Base-by-base conservation (phyloP, 495 filamentous ascomycete genomes). In the Chaetomium tenue region DNA sequence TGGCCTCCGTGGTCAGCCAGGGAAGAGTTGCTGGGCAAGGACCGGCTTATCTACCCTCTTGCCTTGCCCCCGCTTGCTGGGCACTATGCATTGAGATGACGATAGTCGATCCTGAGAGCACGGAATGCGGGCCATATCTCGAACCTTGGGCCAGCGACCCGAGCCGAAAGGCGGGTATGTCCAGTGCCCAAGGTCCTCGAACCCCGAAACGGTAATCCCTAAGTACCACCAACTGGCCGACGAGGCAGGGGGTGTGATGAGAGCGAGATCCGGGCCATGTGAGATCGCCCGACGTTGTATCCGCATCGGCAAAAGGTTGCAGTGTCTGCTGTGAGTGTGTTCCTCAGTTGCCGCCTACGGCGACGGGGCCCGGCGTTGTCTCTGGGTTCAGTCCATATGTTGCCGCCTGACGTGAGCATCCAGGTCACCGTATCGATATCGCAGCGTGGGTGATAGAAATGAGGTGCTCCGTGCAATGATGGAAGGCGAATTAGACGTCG, bases 31-130 rank as follows among this genome's bases (percentile, higher is more conserved):
- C 28, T 48, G 54, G 54, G 60, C 44, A 4, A 58, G 37, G 23
- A 4, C 48, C 25, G n/a, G 42, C 57, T 67, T 67, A 67, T 67
- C 65, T 67, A 64, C 51, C 50, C 28, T 30, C 40, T 30, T 50
- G 23, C 51, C 28, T 5, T 23, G 39, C 5, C 44, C 20, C 51
- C 51, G 51, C 26, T 9, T 16, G 23, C 26, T 28, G 61, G 28
- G 40, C 39, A 63, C 37, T 56, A 50, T 63, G 25, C 23, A 37
- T 25, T 23, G 50, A 42, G 20, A 63, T 60, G 56, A 44, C 57
- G 61, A 64, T 68, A 51, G 42, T 44, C 20, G 42, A 40, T 28
- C 37, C 26, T 9, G 5, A 9, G 40, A 65, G 56, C 56, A 65
- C 63, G 57, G 22, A 26, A 1, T 7, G 30, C 22, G 37, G 18